These are phyloP conservation scores for Cercophora scortea DNA, from an alignment of 495 filamentous ascomycete genomes.

Conservation along the genomic window DNA sequence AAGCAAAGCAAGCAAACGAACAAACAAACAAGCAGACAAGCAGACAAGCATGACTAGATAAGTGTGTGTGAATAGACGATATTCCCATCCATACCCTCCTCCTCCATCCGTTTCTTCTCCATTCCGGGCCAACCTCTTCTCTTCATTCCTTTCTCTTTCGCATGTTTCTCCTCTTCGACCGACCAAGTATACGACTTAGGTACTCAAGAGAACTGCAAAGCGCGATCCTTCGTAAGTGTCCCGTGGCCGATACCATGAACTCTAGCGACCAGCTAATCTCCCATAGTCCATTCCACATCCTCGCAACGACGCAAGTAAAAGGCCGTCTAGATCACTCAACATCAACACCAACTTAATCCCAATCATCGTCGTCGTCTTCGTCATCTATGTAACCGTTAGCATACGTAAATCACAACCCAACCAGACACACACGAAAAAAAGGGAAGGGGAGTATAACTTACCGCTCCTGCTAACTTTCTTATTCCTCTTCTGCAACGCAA, in stretches of 20 bases:
- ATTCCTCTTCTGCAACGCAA: slow-evolving; percentile 70
- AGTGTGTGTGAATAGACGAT: background rate
- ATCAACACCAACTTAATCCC: no score
- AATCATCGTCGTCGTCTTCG: background rate
- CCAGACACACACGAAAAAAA: background rate
- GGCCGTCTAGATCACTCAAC: no score
- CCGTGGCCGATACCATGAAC: no score
- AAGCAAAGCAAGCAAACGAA: background rate
- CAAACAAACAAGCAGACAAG: background rate
- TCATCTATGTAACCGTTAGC: background rate
- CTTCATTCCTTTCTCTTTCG: no score
- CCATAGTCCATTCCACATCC: no score
- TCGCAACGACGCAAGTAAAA: no score
- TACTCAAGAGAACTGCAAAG: no score
- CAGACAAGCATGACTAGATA: background rate
- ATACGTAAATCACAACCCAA: background rate
- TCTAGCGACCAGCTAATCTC: no score
- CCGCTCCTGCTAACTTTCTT: slow-evolving; percentile 84
- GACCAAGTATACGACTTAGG: no score
- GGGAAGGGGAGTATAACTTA: slow-evolving; percentile 46
- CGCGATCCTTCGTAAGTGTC: no score
- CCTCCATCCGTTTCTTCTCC: background rate
- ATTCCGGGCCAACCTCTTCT: background rate
- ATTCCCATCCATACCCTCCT: background rate
- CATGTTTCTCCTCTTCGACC: no score